Conservation (phyloP, 306 rosid genomes). For the Lathyrus sativus region DNA sequence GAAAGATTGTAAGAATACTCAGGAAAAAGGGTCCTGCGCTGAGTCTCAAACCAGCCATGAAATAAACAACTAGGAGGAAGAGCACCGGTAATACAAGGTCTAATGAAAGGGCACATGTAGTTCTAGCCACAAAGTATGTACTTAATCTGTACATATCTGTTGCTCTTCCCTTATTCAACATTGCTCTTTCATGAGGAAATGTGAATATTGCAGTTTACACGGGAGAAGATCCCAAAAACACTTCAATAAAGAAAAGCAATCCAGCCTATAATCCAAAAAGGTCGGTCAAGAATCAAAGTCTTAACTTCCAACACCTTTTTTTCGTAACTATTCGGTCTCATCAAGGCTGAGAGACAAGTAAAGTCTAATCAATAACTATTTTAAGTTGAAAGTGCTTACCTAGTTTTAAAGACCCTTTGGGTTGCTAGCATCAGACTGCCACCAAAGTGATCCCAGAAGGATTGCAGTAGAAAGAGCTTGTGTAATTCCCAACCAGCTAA, state of each 20-base stretch:
- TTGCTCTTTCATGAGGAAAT: constrained; percentile 96
- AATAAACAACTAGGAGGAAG: constrained; percentile 36
- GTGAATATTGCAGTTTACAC: constrained; percentile 92
- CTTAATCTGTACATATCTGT: constrained; percentile 92
- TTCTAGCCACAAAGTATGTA: constrained; percentile 91
- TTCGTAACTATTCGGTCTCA: no score
- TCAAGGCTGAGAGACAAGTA: not conserved
- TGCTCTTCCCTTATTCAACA: constrained; percentile 85
- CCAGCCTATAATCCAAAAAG: constrained; percentile 64
- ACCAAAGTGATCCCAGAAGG: constrained; percentile 90
- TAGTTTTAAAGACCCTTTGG: constrained; percentile 80
- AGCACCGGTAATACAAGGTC: constrained; percentile 76
- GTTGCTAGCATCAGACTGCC: constrained; percentile 70
- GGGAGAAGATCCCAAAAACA: constrained; percentile 95
- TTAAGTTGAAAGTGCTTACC: constrained; percentile 42
- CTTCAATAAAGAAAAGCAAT: constrained; percentile 90
- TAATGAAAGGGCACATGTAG: constrained; percentile 88
- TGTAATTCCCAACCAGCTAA: constrained; percentile 95
- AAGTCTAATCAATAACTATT: not conserved
- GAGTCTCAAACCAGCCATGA: constrained; percentile 74
- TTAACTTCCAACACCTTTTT: no score
- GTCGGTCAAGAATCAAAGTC: not conserved
- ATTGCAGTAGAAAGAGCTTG: constrained; percentile 89
- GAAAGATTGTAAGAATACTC: no score
- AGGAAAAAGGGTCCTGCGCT: no score